Base-by-base conservation (phyloP, 1,284 basidiomycete genomes). In the Mycosarcoma mackinlayi region DNA sequence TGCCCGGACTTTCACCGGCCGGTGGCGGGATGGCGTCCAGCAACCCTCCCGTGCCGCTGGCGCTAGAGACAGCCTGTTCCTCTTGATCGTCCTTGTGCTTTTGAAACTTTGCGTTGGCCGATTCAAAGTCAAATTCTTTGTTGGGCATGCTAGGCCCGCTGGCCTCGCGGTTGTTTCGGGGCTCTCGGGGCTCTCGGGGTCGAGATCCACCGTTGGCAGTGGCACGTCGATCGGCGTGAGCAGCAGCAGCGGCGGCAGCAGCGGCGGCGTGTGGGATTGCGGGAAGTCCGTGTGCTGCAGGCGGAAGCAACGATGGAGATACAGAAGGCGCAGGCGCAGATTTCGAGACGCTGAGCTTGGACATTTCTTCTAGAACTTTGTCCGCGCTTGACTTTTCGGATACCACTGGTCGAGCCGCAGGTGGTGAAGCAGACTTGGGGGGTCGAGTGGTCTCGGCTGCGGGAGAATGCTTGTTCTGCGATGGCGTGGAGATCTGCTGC, bases 51-150 rank as follows among this genome's bases (percentile, higher is more conserved):
- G 41, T 38, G 38, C 39, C 50, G 7, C 39, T 23, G 18, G 30
- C 35, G 30, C 11, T 21, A 6, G 40, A 5, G 19, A 51, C 25
- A 7, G 54, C 56, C 16, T 27, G 30, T 6, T 50, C 25, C 14
- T 40, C n/a, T n/a, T n/a, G n/a, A n/a, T n/a, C n/a, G 3, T 68
- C 45, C 16, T 55, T 58, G 35, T 73, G 69, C 59, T 80, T 80
- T 33, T 60, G 51, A 57, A 82, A 82, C 49, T 73, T 75, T 19
- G 79, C 78, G 56, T 82, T 82, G 19, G 79, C 78, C 6, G 54
- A 69, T 53, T 77, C 80, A 46, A 82, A 82, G 45, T 82, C 80
- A 34, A 76, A 82, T 33, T 82, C 80, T 14, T 53, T 49, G 44
- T 66, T 58, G 3, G 77, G 77, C 39, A 79, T 69, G 27, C 52